Percentiles rank a stretch among this genome's conserved stretches.
Conservation (phyloP, 2,329 filamentous ascomycete species). For the Penicillium sp. region DNA sequence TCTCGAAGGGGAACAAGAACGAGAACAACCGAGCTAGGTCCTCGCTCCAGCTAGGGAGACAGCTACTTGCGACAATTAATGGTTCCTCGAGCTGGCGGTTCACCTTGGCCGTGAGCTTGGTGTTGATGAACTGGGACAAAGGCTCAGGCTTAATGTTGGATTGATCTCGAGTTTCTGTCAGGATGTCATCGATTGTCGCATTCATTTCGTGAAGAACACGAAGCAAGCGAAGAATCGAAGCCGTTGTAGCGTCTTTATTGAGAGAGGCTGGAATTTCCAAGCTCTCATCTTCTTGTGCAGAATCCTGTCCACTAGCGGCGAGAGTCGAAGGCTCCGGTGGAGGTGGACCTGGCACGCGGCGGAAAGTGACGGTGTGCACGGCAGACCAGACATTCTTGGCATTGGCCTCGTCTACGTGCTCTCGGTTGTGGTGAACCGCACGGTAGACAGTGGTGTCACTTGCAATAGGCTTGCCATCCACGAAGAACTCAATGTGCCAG, state of each 20-base stretch:
- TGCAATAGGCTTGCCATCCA: slow-evolving; percentile 78
- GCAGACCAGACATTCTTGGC: slow-evolving; percentile 84
- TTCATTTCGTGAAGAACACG: slow-evolving; percentile 92
- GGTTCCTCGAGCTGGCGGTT: slow-evolving; percentile 97
- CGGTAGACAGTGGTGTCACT: slow-evolving; percentile 96
- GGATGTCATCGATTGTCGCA: slow-evolving; percentile 86
- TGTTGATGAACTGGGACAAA: slow-evolving; percentile 93
- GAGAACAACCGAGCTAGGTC: slow-evolving; percentile 91
- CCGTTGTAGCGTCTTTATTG: slow-evolving; percentile 78
- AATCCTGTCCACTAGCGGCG: slow-evolving; percentile 52
- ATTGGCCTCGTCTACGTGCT: slow-evolving; percentile 63
- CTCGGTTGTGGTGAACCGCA: slow-evolving; percentile 75
- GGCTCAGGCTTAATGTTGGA: slow-evolving; percentile 77
- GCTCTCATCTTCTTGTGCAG: slow-evolving; percentile 54
- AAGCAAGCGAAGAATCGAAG: slow-evolving; percentile 82
- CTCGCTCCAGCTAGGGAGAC: slow-evolving; percentile 92
- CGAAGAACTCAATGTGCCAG: slow-evolving; percentile 96
- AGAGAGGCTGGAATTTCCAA: slow-evolving; percentile 74
- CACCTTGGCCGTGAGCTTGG: slow-evolving; percentile 94
- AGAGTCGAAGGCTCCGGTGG: slow-evolving; percentile 70
- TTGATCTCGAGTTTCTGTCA: slow-evolving; percentile 73
- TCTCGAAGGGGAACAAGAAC: slow-evolving; percentile 98
- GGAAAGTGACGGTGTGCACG: slow-evolving; percentile 89
- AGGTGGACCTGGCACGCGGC: slow-evolving; percentile 78
- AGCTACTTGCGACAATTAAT: slow-evolving; percentile 94